phyloP scores from a whole-genome alignment of 345 rosid species.

The Hibiscus syriacus region DNA sequence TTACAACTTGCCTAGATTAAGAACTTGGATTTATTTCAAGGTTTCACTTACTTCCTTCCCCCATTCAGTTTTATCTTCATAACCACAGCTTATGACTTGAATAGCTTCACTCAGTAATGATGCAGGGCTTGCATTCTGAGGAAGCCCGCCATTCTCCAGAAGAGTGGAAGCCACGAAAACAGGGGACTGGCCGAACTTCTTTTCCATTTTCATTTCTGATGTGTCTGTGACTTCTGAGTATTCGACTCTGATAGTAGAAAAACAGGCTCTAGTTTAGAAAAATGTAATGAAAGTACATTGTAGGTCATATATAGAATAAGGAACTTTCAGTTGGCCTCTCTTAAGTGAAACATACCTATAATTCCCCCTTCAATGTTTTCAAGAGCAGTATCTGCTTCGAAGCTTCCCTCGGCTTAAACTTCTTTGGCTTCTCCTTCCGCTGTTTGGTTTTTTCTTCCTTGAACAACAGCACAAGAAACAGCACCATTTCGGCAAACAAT shows the following conservation, averaged over 20 bases:
- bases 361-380: constrained; percentile 73
- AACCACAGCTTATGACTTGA: constrained; percentile 95
- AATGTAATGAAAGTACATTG: background rate
- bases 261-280: background rate
- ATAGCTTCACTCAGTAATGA: constrained; percentile 81
- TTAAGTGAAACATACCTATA: constrained; percentile 31
- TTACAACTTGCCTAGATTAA: background rate
- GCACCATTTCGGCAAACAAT: constrained; percentile 96
- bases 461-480: constrained; percentile 64
- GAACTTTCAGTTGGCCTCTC: background rate
- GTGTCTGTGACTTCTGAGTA: constrained; percentile 34
- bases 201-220: constrained; percentile 63
- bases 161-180: constrained; percentile 70
- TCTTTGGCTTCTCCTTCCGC: constrained; percentile 49
- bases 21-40: background rate
- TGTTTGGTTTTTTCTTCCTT: constrained; percentile 62
- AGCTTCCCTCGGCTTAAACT: constrained; percentile 56
- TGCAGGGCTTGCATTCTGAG: constrained; percentile 58
- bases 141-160: constrained; percentile 74
- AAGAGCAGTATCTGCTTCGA: constrained; percentile 84
- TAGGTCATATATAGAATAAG: background rate
- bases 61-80: constrained; percentile 98
- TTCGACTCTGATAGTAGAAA: constrained; percentile 30
- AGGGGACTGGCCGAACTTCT: constrained; percentile 91
- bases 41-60: constrained; percentile 75